Base-by-base conservation (phyloP, 371 early-diverging fungal genomes). In the Syncephalastrum sp. region DNA sequence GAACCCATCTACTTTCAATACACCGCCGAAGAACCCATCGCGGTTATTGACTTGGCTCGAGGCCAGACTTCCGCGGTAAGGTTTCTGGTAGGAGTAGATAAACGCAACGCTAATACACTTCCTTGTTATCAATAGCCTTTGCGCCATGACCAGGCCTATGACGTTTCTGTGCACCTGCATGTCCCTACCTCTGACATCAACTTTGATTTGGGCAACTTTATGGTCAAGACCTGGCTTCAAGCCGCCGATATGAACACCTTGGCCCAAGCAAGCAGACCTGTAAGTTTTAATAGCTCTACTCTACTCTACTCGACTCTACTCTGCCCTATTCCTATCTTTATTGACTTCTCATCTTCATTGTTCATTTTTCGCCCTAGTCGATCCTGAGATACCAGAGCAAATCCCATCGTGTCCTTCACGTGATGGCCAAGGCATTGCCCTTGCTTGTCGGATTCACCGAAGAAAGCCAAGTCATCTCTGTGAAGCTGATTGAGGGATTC, bases 121-220 rank as follows among this genome's bases (percentile, higher is more conserved):
- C 15, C 3, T 33, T 25, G 13, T 50, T 10, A 8, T 50, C 10
- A 8, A 50, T 47, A 60, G 65, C 64, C 63, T n/a, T 47, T 60
- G 48, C 57, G 67, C 19, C 67, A 67, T 56, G 68, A 65, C 42
- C 72, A 71, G 54, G 56, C 63, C 16, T 67, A 94, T 70, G 82
- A 83, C 33, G 77, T 95, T 7, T 81, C 82, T 3, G 70, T 96
- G 56, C 81, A 84, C 38, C 76, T 96, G 42, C 69, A 80, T 58
- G 91, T 92, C 21, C 95, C 96, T 13, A 85, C 86, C 43, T 92
- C 95, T 4, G 85, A 87, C 29, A 66, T 72, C 47, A 96, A 96
- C 66, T 81, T 88, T 52, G 76, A 81, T 16, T 65, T 93, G 47
- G 68, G 92, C 43, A 91, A 91, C 73, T 93, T 93, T 67, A 94